Percentiles rank a stretch among this genome's conserved stretches.
Evolutionary conservation across 345 rosid species (phyloP).

Genomic region (Leavenworthia alabamica): DNA sequence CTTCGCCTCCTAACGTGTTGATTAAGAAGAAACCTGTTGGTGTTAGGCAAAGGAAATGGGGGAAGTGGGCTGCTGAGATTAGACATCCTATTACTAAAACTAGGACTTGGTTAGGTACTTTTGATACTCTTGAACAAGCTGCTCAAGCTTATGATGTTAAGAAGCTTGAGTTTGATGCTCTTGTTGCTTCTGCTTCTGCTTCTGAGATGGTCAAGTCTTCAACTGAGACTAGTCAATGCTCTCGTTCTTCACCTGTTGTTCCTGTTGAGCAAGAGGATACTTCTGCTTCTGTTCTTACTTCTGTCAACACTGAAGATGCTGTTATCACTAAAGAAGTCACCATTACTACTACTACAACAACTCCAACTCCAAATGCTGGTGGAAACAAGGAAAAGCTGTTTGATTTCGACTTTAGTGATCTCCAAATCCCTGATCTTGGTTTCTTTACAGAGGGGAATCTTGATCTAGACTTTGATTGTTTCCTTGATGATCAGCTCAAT

Average conservation of each 20-base stretch:
- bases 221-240: constrained; percentile 47
- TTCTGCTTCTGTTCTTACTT: constrained; percentile 26
- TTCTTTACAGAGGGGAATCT: constrained; percentile 39
- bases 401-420: constrained; percentile 28
- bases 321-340: neutral
- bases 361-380: neutral
- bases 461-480: constrained; percentile 39
- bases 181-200: constrained; percentile 8
- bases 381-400: constrained; percentile 17
- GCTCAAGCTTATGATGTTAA: constrained; percentile 61
- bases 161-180: constrained; percentile 59
- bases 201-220: neutral
- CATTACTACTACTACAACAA: neutral
- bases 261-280: constrained; percentile 46
- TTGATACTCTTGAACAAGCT: constrained; percentile 71
- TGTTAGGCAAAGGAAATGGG: constrained; percentile 94
- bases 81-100: constrained; percentile 52
- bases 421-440: constrained; percentile 42
- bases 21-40: constrained; percentile 46
- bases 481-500: constrained; percentile 42
- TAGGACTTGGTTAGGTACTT: constrained; percentile 92
- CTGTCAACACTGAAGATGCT: neutral
- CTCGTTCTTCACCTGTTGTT: constrained; percentile 49
- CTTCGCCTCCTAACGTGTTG: neutral
- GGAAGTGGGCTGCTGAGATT: constrained; percentile 99